Conservation (phyloP, 106 monocot genomes). For the Hemerocallis citrina region DNA sequence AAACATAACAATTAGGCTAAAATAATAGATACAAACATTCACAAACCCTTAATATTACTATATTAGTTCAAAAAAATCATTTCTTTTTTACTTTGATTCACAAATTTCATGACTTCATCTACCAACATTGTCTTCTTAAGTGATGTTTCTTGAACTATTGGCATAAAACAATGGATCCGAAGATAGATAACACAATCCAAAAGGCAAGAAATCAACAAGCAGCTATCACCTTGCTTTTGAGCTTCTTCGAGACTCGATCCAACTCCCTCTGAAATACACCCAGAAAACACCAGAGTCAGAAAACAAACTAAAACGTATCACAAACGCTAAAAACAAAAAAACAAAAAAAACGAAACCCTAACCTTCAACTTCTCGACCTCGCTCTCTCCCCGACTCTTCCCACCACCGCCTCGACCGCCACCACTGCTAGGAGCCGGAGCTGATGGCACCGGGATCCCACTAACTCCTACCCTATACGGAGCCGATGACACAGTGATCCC, state of each 20-base stretch:
- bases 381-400: background rate
- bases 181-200: background rate
- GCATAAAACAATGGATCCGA: background rate
- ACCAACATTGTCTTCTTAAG: background rate
- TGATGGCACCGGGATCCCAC: background rate
- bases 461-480: background rate
- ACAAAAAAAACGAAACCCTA: background rate
- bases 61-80: background rate
- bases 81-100: too few relatives aligned
- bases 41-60: background rate
- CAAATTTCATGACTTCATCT: background rate
- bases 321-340: background rate
- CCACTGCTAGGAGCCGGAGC: background rate
- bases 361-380: constrained; percentile 12
- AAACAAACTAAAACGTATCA: background rate
- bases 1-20: too few relatives aligned
- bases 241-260: constrained; percentile 29
- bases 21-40: too few relatives aligned
- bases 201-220: background rate
- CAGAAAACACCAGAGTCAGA: background rate
- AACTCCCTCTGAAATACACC: constrained; percentile 32
- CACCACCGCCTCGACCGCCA: background rate
- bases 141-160: background rate
- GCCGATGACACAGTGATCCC: too few relatives aligned
- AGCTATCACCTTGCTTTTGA: constrained; percentile 7